A percentile compares a stretch with the other conserved stretches of the same genome.
Evolutionary conservation across 495 filamentous ascomycete species (phyloP).

Genomic region (Cryomyces minteri): DNA sequence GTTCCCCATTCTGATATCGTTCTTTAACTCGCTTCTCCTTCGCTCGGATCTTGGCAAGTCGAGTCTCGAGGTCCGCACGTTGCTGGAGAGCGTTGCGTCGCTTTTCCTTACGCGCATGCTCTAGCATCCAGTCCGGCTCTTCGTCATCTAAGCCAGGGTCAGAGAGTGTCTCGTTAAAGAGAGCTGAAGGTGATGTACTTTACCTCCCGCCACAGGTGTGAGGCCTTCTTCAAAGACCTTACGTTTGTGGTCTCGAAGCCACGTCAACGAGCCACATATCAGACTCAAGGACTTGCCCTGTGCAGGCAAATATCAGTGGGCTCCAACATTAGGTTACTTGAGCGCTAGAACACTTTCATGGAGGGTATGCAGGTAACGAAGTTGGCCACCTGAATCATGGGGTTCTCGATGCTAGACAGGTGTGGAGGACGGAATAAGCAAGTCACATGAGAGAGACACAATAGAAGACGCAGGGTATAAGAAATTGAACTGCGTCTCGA

Average conservation of each 20-base stretch:
- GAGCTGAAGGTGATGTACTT: no score
- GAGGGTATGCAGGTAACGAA: no score
- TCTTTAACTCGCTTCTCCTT: conserved; percentile 47
- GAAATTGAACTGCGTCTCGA: no score
- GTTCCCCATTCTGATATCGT: conserved; percentile 25
- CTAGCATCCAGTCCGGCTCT: conserved; percentile 81
- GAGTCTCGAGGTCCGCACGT: conserved; percentile 51
- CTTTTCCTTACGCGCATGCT: conserved; percentile 50
- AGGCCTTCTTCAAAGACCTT: conserved; percentile 37
- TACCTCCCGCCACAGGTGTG: conserved; percentile 1
- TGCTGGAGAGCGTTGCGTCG: conserved; percentile 43
- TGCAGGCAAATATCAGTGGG: neutral
- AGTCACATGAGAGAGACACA: no score
- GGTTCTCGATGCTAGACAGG: no score
- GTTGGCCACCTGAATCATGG: no score
- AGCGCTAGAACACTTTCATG: no score
- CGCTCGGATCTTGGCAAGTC: conserved; percentile 45
- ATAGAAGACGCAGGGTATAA: neutral
- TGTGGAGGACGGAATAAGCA: no score
- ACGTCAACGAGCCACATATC: conserved; percentile 83
- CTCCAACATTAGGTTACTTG: no score
- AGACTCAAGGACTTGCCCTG: conserved; percentile 94
- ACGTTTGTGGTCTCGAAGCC: conserved; percentile 75
- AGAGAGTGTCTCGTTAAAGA: no score
- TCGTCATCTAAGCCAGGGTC: conserved; percentile 29